Base-by-base conservation (phyloP, 768 basidiomycete genomes). In the Rubroboletus pulcherrimus region DNA sequence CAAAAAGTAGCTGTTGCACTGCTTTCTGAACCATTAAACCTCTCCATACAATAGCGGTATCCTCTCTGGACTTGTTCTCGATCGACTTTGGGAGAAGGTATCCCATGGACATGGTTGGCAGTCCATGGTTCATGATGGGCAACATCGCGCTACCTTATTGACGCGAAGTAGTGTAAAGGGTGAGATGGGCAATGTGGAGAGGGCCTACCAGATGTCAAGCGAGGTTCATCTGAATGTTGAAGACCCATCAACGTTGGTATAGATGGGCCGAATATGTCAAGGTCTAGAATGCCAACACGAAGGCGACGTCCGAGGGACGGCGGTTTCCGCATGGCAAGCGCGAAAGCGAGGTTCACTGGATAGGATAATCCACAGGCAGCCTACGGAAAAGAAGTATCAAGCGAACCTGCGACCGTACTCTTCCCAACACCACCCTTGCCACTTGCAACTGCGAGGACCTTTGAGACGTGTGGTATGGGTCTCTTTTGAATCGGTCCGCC, bases 21-120 rank as follows among this genome's bases (percentile, higher is more conserved):
- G 95, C 94, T 67, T 98, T 98, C 74, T 96, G 94, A 1, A 98
- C 96, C 96, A 98, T 98, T 21, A 97, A 80, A 3, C 96, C 96
- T 26, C 96, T 81, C 96, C 96, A 99, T 31, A 96, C 91, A 33
- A 98, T 80, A 0, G 94, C 86, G 0, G 85, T 84, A 66, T 95
- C 92, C 35, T 78, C 78, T 51, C 79, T 79, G 3, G 81, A 74
- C 41, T 75, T 74, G 30, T 75, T 74, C 7, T 79, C 77, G 33
- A 75, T 61, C 1, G 77, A 65, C 53, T 75, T 73, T 1, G 90
- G 87, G 14, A 98, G 80, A 12, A 99, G 81, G 69, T 93, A 99
- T 3, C 94, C 96, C 84, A 99, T 97, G 1, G 94, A 97, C 96
- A 98, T 98, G 63, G 89, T 91, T 15, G 90, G 87, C 2, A 98